Evolutionary conservation across 176 grass and related monocot species (phyloP).

Genomic region (Oryza officinalis): DNA sequence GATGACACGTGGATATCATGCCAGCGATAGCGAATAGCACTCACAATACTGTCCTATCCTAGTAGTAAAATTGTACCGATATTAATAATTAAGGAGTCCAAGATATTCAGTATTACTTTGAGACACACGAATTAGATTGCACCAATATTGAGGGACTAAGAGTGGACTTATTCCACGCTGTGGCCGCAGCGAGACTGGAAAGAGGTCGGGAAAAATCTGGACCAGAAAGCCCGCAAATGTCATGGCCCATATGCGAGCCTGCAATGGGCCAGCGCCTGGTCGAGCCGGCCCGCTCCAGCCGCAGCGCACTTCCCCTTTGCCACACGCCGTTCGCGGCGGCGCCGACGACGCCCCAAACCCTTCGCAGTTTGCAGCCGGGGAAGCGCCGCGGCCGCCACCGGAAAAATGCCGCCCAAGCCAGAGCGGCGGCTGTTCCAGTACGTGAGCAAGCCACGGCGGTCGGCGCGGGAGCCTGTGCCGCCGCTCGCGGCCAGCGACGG

Average conservation of each 20-base stretch:
- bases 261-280: neutral
- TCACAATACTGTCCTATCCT: too few relatives aligned
- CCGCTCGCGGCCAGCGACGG: neutral
- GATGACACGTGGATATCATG: too few relatives aligned
- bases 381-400: neutral
- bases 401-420: constrained; percentile 36
- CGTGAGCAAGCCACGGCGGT: constrained; percentile 22
- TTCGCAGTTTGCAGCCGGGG: neutral
- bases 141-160: too few relatives aligned
- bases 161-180: too few relatives aligned
- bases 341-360: constrained; percentile 36
- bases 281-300: neutral
- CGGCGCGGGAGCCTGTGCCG: neutral
- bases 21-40: too few relatives aligned
- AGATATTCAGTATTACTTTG: too few relatives aligned
- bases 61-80: too few relatives aligned
- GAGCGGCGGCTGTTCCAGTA: constrained; percentile 33
- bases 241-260: neutral
- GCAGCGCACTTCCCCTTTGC: neutral
- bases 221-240: neutral
- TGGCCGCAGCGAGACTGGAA: neutral
- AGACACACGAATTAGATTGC: too few relatives aligned
- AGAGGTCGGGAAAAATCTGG: neutral
- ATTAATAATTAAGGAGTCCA: too few relatives aligned
- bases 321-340: neutral